Conservation (phyloP, 495 filamentous ascomycete species). For the Trichoderma asperelloides region DNA sequence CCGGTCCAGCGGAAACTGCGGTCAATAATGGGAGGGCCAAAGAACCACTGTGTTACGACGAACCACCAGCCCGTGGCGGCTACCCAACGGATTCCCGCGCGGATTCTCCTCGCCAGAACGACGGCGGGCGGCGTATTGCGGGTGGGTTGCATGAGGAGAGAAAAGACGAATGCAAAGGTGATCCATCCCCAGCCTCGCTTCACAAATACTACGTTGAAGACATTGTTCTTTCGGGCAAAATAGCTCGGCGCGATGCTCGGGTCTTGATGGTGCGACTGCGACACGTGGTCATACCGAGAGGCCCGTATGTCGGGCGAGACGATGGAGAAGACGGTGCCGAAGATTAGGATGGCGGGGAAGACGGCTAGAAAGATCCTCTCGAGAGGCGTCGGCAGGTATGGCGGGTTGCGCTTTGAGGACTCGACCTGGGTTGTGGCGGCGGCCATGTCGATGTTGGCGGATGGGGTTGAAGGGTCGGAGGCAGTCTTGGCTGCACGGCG, state of each 20-base stretch:
- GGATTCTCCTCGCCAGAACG: conserved; percentile 24
- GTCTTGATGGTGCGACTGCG: conserved; percentile 46
- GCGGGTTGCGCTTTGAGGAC: conserved; percentile 12
- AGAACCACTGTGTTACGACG: conserved; percentile 88
- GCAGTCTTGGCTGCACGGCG: background rate
- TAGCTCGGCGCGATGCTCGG: conserved; percentile 61
- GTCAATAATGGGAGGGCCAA: conserved; percentile 84
- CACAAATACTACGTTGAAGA: conserved; percentile 87
- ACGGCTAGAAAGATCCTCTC: conserved; percentile 52
- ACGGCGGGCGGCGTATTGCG: conserved; percentile 23
- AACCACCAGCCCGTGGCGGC: conserved; percentile 69
- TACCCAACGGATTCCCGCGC: conserved; percentile 55
- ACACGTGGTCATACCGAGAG: conserved; percentile 44
- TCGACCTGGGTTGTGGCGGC: background rate
- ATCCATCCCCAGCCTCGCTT: conserved; percentile 94
- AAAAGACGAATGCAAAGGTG: conserved; percentile 52
- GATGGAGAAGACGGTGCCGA: conserved; percentile 71
- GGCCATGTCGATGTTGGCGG: background rate
- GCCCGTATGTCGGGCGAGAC: conserved; percentile 61
- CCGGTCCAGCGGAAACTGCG: conserved; percentile 73
- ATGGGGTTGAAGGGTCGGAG: background rate
- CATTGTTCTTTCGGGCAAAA: conserved; percentile 84
- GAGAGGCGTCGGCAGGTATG: conserved; percentile 51
- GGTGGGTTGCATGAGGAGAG: conserved; percentile 51
- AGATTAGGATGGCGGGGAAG: conserved; percentile 68